phyloP scores from a whole-genome alignment of 225 moss, liverwort and hornwort genomes.

The Lunularia cruciata region DNA sequence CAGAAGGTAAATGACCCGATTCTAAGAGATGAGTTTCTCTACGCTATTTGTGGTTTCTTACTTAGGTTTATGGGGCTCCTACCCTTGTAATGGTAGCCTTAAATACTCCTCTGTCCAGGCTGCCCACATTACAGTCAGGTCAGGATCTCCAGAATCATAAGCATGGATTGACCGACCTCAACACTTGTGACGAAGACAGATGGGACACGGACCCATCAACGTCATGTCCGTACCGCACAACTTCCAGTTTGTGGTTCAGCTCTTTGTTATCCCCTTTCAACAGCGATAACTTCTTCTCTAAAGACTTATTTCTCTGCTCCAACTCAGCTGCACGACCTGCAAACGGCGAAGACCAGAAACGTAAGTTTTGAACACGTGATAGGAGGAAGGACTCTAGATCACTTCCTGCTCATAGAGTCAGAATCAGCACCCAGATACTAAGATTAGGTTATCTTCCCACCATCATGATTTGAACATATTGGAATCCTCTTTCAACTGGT shows the following conservation, averaged over 20 bases:
- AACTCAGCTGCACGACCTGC: constrained; percentile 47
- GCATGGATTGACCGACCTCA: constrained; percentile 22
- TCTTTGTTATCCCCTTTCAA: constrained; percentile 57
- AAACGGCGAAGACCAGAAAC: constrained; percentile 8
- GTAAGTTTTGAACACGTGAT: too few relatives aligned
- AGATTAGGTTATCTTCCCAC: too few relatives aligned
- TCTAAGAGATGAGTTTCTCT: too few relatives aligned
- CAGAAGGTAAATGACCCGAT: too few relatives aligned
- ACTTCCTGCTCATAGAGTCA: too few relatives aligned
- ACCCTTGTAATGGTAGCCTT: constrained; percentile 21
- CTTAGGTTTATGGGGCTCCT: neutral
- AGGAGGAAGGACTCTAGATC: too few relatives aligned
- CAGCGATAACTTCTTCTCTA: constrained; percentile 46
- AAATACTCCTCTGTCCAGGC: neutral
- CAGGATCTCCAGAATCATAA: neutral
- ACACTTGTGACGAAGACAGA: constrained; percentile 18
- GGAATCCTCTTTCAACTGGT: neutral
- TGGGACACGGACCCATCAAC: constrained; percentile 14
- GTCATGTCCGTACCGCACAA: constrained; percentile 46
- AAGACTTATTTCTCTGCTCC: constrained; percentile 44
- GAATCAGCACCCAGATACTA: too few relatives aligned
- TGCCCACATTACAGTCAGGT: constrained; percentile 8
- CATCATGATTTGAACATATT: too few relatives aligned
- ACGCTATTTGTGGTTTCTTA: too few relatives aligned
- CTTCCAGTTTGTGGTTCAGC: constrained; percentile 49